Evolutionary conservation across 1,284 basidiomycete genomes (phyloP).

Genomic region (Thecaphora thlaspeos): DNA sequence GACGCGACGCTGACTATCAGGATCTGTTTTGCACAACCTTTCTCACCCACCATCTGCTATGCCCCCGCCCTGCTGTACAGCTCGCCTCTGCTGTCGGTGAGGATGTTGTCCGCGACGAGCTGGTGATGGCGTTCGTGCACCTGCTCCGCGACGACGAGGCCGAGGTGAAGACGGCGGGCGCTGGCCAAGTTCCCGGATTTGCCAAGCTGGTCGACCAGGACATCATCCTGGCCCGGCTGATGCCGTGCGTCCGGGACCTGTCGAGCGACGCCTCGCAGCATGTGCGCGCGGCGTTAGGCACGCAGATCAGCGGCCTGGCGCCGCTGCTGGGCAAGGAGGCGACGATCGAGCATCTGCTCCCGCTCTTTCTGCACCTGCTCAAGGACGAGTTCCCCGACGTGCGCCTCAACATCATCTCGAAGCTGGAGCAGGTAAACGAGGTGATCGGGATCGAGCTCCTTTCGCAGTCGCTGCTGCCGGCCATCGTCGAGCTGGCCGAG

Average conservation of each 20-base stretch:
- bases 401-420: constrained; percentile 95
- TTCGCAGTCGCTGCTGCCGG: constrained; percentile 92
- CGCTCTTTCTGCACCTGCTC: constrained; percentile 89
- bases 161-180: constrained; percentile 93
- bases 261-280: constrained; percentile 93
- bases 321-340: constrained; percentile 90
- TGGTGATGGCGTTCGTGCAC: constrained; percentile 88
- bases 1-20: too few relatives aligned
- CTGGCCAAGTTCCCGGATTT: constrained; percentile 96
- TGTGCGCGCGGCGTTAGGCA: constrained; percentile 92
- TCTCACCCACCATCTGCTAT: too few relatives aligned
- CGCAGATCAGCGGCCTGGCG: constrained; percentile 95
- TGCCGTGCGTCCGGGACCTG: constrained; percentile 95
- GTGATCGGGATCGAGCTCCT: constrained; percentile 97
- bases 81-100: constrained; percentile 85
- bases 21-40: too few relatives aligned
- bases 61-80: constrained; percentile 5
- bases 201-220: constrained; percentile 91
- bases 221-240: constrained; percentile 84
- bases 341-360: constrained; percentile 94
- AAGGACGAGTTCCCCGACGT: constrained; percentile 99
- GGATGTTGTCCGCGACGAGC: constrained; percentile 88
- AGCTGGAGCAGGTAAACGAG: constrained; percentile 91
- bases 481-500: constrained; percentile 96
- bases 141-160: constrained; percentile 98